These are phyloP conservation scores for Pseudogymnoascus pannorum DNA, from an alignment of 2,329 filamentous ascomycete species.

Conservation along the genomic window DNA sequence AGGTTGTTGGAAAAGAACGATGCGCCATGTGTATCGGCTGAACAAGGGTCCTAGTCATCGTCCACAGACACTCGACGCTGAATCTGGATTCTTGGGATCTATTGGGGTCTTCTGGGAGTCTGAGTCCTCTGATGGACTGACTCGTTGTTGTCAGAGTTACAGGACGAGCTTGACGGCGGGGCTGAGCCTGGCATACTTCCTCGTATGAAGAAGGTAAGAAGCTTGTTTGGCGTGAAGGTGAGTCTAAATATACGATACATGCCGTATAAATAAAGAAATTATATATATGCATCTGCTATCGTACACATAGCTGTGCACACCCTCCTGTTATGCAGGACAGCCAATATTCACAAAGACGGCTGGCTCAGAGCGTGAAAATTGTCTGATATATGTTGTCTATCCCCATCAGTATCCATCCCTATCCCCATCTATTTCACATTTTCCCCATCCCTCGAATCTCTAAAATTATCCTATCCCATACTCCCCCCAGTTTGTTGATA, in stretches of 20 bases:
- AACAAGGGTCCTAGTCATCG: background rate
- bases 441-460: background rate
- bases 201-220: background rate
- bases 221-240: background rate
- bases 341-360: slow-evolving; percentile 3
- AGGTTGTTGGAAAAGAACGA: background rate
- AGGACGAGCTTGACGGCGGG: background rate
- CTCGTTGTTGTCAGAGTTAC: background rate
- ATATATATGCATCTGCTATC: background rate
- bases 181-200: background rate
- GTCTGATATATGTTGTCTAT: background rate
- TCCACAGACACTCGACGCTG: background rate
- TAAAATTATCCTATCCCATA: background rate
- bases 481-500: background rate
- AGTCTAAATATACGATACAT: slow-evolving; percentile 3
- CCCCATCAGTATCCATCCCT: background rate
- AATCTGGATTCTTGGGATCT: background rate
- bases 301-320: background rate
- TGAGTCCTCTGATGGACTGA: background rate
- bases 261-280: background rate
- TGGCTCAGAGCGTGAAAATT: background rate
- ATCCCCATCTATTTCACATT: background rate
- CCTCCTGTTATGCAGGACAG: background rate
- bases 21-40: background rate
- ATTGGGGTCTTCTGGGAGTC: background rate